These are phyloP conservation scores for Paraphoma sp. DNA, from an alignment of 2,329 filamentous ascomycete genomes.

Conservation along the genomic window DNA sequence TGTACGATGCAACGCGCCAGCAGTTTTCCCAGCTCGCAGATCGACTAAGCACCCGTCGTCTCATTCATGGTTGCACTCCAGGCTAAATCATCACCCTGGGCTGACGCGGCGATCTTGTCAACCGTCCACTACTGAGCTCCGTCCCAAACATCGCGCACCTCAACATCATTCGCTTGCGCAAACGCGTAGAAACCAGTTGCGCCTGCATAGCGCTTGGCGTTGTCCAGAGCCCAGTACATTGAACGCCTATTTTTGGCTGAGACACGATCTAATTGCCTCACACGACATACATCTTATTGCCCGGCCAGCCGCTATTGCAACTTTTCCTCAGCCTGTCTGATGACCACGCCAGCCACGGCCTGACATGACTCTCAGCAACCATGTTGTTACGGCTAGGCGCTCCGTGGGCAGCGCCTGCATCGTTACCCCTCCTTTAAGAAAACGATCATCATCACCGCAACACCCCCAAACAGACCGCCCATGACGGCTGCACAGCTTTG, in stretches of 20 bases:
- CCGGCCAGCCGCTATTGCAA: constrained; percentile 23
- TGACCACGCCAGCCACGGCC: constrained; percentile 13
- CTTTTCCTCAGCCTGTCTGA: constrained; percentile 17
- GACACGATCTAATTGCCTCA: constrained; percentile 26
- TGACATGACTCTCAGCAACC: not conserved
- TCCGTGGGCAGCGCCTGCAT: constrained; percentile 19
- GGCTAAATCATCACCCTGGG: constrained; percentile 18
- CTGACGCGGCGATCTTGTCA: constrained; percentile 21
- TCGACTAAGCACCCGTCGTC: constrained; percentile 19
- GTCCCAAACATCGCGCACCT: not conserved
- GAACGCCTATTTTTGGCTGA: constrained; percentile 30
- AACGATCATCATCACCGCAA: constrained; percentile 18
- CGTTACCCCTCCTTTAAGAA: constrained; percentile 19
- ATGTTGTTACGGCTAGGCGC: constrained; percentile 12
- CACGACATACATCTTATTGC: constrained; percentile 19
- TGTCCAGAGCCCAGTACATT: constrained; percentile 13
- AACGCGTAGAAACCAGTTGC: constrained; percentile 20
- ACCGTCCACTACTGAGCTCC: constrained; percentile 18
- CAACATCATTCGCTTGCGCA: constrained; percentile 12
- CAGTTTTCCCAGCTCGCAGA: constrained; percentile 17
- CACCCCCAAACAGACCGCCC: constrained; percentile 24
- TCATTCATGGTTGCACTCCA: constrained; percentile 15
- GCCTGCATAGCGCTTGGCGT: constrained; percentile 20
- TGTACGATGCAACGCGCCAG: constrained; percentile 17
- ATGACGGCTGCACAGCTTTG: constrained; percentile 19